Percentiles rank a stretch among this genome's conserved stretches.
These are phyloP conservation scores for Geotrichum histeridarum DNA, from an alignment of 1,139 yeast species.

Conservation along the genomic window DNA sequence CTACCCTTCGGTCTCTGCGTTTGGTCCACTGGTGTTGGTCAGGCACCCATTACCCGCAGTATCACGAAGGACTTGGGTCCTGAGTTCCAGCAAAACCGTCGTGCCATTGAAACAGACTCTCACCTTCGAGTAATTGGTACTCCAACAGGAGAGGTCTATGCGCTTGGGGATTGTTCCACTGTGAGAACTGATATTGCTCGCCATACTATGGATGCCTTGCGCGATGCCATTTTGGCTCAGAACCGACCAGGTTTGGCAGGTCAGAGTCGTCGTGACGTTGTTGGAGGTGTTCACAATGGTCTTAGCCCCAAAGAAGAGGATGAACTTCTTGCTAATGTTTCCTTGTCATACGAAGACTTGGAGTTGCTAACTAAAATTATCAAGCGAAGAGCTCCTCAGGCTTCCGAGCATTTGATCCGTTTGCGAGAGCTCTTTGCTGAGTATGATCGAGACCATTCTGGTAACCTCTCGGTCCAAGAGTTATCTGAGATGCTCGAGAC, in stretches of 20 bases:
- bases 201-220: slow-evolving; percentile 39
- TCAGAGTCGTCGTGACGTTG: slow-evolving; percentile 21
- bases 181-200: slow-evolving; percentile 50
- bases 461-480: slow-evolving; percentile 48
- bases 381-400: slow-evolving; percentile 51
- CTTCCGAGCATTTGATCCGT: slow-evolving; percentile 50
- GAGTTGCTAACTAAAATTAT: slow-evolving; percentile 43
- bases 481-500: slow-evolving; percentile 46
- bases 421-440: slow-evolving; percentile 48
- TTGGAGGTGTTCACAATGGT: slow-evolving; percentile 21
- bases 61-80: slow-evolving; percentile 44
- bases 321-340: slow-evolving; percentile 41
- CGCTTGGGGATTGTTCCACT: slow-evolving; percentile 64
- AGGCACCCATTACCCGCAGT: slow-evolving; percentile 51
- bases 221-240: slow-evolving; percentile 25
- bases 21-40: slow-evolving; percentile 68
- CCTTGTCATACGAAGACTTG: slow-evolving; percentile 46
- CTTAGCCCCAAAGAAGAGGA: slow-evolving; percentile 26
- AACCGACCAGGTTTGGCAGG: slow-evolving; percentile 1
- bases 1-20: slow-evolving; percentile 57
- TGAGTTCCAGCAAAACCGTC: slow-evolving; percentile 47
- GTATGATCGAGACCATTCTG: slow-evolving; percentile 45
- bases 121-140: slow-evolving; percentile 59
- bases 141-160: slow-evolving; percentile 57
- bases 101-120: slow-evolving; percentile 64